These are phyloP conservation scores for Neurospora crassa DNA, from an alignment of 2,329 filamentous ascomycete genomes.

Conservation along the genomic window DNA sequence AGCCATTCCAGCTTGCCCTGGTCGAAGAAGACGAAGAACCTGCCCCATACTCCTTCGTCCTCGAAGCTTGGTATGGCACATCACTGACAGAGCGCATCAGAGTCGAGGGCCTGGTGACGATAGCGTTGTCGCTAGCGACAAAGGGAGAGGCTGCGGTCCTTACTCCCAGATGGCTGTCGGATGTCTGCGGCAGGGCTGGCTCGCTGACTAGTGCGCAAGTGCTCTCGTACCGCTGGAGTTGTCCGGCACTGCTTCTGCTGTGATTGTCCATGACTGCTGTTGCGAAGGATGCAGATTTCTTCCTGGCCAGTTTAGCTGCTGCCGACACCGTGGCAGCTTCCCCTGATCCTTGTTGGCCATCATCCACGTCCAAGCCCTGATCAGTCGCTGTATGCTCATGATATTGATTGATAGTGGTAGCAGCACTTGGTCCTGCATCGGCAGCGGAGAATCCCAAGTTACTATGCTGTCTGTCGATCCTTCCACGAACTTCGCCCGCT, in stretches of 20 bases:
- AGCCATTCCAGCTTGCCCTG: conserved; percentile 28
- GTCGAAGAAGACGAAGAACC: background rate
- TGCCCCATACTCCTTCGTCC: conserved; percentile 24
- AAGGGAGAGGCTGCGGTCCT: conserved; percentile 24
- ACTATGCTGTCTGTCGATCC: conserved; percentile 29
- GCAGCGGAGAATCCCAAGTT: conserved; percentile 21
- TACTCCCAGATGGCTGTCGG: conserved; percentile 39
- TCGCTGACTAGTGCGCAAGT: conserved; percentile 40
- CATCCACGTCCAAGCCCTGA: background rate
- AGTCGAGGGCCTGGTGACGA: conserved; percentile 17
- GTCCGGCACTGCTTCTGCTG: conserved; percentile 22
- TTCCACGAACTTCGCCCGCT: conserved; percentile 42
- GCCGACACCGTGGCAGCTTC: background rate
- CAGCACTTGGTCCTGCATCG: conserved; percentile 11
- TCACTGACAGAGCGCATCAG: conserved; percentile 13
- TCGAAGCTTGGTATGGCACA: conserved; percentile 11
- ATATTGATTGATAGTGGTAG: background rate
- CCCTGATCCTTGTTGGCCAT: conserved; percentile 1
- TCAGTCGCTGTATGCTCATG: background rate
- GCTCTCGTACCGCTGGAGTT: conserved; percentile 22
- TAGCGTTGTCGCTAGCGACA: conserved; percentile 7
- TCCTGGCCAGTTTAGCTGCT: conserved; percentile 15
- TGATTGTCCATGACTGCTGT: conserved; percentile 20
- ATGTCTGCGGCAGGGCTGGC: conserved; percentile 48
- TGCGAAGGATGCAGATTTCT: conserved; percentile 29